These are phyloP conservation scores for Alternaria brassicae DNA, from an alignment of 2,329 filamentous ascomycete genomes.

Conservation along the genomic window DNA sequence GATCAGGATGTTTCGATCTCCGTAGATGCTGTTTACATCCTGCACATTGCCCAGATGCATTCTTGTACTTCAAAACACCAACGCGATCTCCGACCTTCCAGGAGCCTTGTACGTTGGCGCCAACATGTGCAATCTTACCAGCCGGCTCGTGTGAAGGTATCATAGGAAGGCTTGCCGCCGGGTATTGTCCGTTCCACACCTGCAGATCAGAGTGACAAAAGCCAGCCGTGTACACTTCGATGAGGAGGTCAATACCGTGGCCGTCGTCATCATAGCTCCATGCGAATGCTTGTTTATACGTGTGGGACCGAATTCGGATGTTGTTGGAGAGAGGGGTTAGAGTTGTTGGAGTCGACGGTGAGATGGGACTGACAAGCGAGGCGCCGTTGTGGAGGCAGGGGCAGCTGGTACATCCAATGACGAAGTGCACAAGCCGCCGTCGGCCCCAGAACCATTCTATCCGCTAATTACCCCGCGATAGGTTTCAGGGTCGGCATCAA, in stretches of 20 bases:
- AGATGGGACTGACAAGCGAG: slow-evolving; percentile 1
- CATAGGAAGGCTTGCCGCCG: slow-evolving; percentile 33
- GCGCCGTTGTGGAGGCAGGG: background rate
- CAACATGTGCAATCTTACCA: slow-evolving; percentile 38
- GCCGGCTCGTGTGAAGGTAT: slow-evolving; percentile 47
- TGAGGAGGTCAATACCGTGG: slow-evolving; percentile 19
- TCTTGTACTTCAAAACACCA: slow-evolving; percentile 37
- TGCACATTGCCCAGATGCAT: slow-evolving; percentile 32
- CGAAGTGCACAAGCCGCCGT: slow-evolving; percentile 6
- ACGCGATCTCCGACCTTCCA: slow-evolving; percentile 44
- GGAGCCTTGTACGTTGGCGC: slow-evolving; percentile 31
- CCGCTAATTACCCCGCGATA: slow-evolving; percentile 21
- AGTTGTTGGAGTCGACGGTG: slow-evolving; percentile 6
- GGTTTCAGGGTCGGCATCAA: slow-evolving; percentile 3
- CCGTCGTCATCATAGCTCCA: background rate
- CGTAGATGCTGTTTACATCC: slow-evolving; percentile 26
- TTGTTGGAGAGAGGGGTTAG: slow-evolving; percentile 5
- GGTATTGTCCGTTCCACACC: slow-evolving; percentile 34
- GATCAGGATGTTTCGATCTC: slow-evolving; percentile 25
- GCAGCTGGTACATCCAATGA: slow-evolving; percentile 1
- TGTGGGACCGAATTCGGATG: background rate
- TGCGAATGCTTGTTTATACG: background rate
- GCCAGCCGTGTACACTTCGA: slow-evolving; percentile 34
- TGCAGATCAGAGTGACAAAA: slow-evolving; percentile 42
- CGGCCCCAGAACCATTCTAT: slow-evolving; percentile 11